Evolutionary conservation across 805 yeast genomes (phyloP).

Genomic region (Candida fluviatilis): DNA sequence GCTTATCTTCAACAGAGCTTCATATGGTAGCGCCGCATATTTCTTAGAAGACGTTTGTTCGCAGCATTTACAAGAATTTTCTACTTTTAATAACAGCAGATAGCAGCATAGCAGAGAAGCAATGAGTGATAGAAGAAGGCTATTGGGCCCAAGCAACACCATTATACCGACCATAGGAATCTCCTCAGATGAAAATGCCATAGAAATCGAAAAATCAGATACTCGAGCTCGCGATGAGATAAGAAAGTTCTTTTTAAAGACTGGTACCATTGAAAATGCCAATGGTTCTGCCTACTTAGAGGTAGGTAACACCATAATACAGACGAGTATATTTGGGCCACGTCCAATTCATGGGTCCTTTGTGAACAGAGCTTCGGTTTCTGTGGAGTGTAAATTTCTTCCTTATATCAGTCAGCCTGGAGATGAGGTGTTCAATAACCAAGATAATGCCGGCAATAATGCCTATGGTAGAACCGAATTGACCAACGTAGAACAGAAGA

Average conservation of each 20-base stretch:
- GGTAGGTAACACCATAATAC: constrained; percentile 53
- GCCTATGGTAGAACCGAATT: constrained; percentile 28
- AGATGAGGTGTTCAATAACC: constrained; percentile 23
- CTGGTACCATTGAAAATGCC: constrained; percentile 65
- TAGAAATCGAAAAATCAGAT: constrained; percentile 4
- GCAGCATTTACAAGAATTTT: neutral
- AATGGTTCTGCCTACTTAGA: constrained; percentile 85
- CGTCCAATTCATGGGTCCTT: constrained; percentile 77
- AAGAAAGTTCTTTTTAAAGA: constrained; percentile 51
- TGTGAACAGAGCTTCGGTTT: constrained; percentile 58
- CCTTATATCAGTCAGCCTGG: constrained; percentile 45
- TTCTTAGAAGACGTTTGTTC: neutral
- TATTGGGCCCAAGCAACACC: constrained; percentile 77
- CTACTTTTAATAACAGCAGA: neutral
- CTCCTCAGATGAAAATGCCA: constrained; percentile 5
- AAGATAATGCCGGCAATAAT: constrained; percentile 11
- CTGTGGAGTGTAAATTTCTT: constrained; percentile 55
- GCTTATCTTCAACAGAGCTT: too few species aligned
- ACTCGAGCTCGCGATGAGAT: constrained; percentile 14
- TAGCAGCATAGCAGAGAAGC: neutral
- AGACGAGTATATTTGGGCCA: constrained; percentile 83
- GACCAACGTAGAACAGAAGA: constrained; percentile 41
- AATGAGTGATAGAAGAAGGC: constrained; percentile 70
- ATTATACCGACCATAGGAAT: constrained; percentile 25
- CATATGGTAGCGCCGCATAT: neutral